Evolutionary conservation across 1,139 yeast genomes (phyloP).

Genomic region (Diutina catenulata): DNA sequence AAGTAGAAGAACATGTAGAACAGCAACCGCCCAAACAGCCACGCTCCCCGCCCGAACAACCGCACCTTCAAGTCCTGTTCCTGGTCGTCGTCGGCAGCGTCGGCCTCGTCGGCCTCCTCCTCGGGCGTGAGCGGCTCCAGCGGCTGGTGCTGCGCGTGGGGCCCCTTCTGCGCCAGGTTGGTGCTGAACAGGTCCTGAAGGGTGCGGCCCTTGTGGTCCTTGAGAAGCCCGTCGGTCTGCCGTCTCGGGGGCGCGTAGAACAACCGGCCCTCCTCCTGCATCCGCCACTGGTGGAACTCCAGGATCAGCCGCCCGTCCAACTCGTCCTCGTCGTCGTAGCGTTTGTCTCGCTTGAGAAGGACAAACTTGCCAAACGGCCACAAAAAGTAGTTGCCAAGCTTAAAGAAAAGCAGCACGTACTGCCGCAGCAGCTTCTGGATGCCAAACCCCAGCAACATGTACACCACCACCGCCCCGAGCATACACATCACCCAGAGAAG

Average conservation of each 20-base stretch:
- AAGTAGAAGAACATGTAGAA: conserved; percentile 68
- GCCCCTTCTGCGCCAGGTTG: neutral
- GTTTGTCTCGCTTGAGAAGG: conserved; percentile 63
- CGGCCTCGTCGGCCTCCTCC: conserved; percentile 14
- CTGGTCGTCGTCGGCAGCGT: conserved; percentile 16
- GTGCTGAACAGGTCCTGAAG: conserved; percentile 16
- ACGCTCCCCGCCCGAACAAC: conserved; percentile 83
- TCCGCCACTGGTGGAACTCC: conserved; percentile 86
- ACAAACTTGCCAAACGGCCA: conserved; percentile 90
- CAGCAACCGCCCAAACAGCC: conserved; percentile 76
- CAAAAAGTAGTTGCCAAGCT: conserved; percentile 58
- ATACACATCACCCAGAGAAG: conserved; percentile 41
- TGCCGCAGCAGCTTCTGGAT: conserved; percentile 24
- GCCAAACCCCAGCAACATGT: conserved; percentile 39
- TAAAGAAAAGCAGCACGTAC: conserved; percentile 52
- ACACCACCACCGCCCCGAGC: conserved; percentile 29
- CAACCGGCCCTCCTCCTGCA: conserved; percentile 58
- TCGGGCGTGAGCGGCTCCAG: conserved; percentile 12
- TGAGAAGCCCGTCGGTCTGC: conserved; percentile 24
- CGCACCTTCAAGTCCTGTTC: conserved; percentile 38
- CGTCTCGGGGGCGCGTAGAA: conserved; percentile 60
- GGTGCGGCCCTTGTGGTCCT: conserved; percentile 34
- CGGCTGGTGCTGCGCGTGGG: conserved; percentile 7
- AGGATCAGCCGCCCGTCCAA: conserved; percentile 78
- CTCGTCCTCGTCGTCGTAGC: conserved; percentile 77